phyloP scores from a whole-genome alignment of 2,329 filamentous ascomycete genomes.

The Pochonia chlamydosporia region DNA sequence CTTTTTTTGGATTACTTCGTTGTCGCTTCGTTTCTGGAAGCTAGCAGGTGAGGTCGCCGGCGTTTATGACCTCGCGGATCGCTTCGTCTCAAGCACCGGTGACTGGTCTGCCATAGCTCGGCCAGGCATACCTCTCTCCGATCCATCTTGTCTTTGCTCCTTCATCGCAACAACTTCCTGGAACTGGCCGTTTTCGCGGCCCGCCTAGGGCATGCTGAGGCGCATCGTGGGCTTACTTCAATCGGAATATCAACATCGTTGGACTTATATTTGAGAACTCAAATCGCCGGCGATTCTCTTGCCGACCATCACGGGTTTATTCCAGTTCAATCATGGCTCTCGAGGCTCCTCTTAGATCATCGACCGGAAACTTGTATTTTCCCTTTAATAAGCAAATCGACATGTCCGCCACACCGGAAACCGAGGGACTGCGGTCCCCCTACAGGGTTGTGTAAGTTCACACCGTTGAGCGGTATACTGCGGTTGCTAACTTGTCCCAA shows the following conservation, averaged over 20 bases:
- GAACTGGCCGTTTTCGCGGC: background rate
- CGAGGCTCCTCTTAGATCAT: constrained; percentile 54
- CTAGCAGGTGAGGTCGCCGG: constrained; percentile 16
- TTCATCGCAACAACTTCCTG: background rate
- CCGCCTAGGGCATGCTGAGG: constrained; percentile 8
- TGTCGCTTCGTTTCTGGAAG: constrained; percentile 16
- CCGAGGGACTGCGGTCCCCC: constrained; percentile 40
- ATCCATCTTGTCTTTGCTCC: constrained; percentile 4
- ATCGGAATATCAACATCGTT: background rate
- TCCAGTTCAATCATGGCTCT: constrained; percentile 25
- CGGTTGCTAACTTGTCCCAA: constrained; percentile 8
- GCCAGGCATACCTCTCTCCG: constrained; percentile 5
- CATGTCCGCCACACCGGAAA: constrained; percentile 50
- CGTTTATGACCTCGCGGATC: constrained; percentile 14
- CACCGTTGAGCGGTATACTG: background rate
- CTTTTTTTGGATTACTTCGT: constrained; percentile 9
- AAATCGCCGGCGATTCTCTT: background rate
- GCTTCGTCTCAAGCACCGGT: constrained; percentile 7
- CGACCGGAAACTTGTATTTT: constrained; percentile 43
- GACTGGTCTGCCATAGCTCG: constrained; percentile 1
- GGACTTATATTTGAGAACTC: background rate
- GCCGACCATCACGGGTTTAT: background rate
- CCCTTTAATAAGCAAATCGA: constrained; percentile 38
- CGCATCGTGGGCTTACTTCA: constrained; percentile 19
- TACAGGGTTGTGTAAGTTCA: constrained; percentile 46